Evolutionary conservation across 768 basidiomycete genomes (phyloP).

Genomic region (Pisolithus sp.): DNA sequence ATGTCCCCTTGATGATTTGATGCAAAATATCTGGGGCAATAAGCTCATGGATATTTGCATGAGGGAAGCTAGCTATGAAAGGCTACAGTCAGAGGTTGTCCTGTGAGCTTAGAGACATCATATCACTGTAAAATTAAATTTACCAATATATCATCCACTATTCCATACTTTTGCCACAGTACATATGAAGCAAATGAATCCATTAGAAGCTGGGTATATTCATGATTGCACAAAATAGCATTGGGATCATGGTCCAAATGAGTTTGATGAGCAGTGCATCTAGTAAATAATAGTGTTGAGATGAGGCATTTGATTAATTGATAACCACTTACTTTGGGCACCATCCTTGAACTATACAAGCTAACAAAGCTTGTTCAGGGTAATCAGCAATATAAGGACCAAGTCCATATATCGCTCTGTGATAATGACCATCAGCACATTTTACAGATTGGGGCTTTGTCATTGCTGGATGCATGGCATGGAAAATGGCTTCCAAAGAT

Average conservation of each 20-base stretch:
- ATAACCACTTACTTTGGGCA: conserved; percentile 25
- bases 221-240: conserved; percentile 15
- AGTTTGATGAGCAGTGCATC: conserved; percentile 17
- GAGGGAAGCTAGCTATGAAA: neutral
- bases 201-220: conserved; percentile 16
- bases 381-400: conserved; percentile 37
- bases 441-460: conserved; percentile 13
- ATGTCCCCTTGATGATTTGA: conserved; percentile 37
- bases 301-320: conserved; percentile 2
- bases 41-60: conserved; percentile 5
- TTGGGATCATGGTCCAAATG: conserved; percentile 20
- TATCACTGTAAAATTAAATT: conserved; percentile 4
- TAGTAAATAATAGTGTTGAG: conserved; percentile 6
- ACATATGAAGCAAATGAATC: conserved; percentile 19
- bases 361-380: conserved; percentile 30
- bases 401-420: conserved; percentile 25
- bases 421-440: conserved; percentile 28
- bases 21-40: conserved; percentile 16
- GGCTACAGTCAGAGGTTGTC: neutral
- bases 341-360: conserved; percentile 31
- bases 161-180: conserved; percentile 31
- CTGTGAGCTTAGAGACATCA: neutral
- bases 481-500: conserved; percentile 21
- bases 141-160: conserved; percentile 28
- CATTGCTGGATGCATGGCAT: conserved; percentile 21